Base-by-base conservation (phyloP, 2,329 filamentous ascomycete species). In the Metarhizium humberi region DNA sequence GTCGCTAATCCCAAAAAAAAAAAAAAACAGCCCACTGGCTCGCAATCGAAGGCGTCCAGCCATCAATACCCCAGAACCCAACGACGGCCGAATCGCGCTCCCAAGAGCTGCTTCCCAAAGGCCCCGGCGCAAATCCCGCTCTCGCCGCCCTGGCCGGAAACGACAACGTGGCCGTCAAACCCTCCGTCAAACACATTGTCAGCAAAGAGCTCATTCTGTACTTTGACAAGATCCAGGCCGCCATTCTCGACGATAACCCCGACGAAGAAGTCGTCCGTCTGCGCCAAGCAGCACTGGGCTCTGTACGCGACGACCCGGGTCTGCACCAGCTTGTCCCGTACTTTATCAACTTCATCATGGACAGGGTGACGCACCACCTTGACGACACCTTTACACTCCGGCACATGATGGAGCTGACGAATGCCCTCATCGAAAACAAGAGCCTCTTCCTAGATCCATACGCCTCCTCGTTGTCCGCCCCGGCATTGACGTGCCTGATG, bases 191-290 rank as follows among this genome's bases (percentile, higher is more conserved):
- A 73, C 94, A 99, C 68, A 88, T 96, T 51, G 82, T 99, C 48
- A 95, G 90, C 61, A 95, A 96, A 72, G 94, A 99, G 73, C 83
- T 97, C 25, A 91, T 95, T 59, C 82, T 97, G 38, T 96, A 96
- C 75, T 99, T 97, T 67, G 91, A 96, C 67, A 96, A 95, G 71
- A 90, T 97, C 57, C 92, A 91, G 69, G 82, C 82, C 52, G 92
- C 94, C 11, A 81, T 99, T 50, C 80, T 96, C 57, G 90, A 97
- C 69, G 90, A 95, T 62, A 86, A 85, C 52, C 90, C 89, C 14
- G 91, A 95, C 60, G 88, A 95, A 59, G 83, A 86, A 62, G 82
- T 84, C 48, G 74, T 79, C 25, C 75, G 80, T 18, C 85, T 95
- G 67, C 87, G 92, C 53, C 84, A 87, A 51, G 91, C 94, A 0